Percentiles rank a stretch among this genome's conserved stretches.
Evolutionary conservation across 1,284 basidiomycete genomes (phyloP).

Genomic region (Exobasidium rhododendri): DNA sequence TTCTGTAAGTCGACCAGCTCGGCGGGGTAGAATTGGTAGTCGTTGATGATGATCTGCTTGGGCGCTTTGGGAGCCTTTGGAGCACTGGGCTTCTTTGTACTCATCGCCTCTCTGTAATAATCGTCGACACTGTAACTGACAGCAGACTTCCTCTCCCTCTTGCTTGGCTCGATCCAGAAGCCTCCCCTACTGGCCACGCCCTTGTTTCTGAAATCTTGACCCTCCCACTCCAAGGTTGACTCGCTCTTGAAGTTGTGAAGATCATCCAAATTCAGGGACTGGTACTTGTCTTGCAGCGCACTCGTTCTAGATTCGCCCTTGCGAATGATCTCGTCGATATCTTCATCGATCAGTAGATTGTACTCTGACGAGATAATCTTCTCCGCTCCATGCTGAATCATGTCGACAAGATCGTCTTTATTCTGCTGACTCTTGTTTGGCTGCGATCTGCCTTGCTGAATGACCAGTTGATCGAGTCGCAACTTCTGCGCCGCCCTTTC

Average conservation of each 20-base stretch:
- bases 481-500: constrained; percentile 96
- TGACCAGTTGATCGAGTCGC: constrained; percentile 91
- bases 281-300: constrained; percentile 87
- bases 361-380: constrained; percentile 78
- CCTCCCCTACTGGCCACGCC: constrained; percentile 59
- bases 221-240: constrained; percentile 79
- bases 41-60: constrained; percentile 85
- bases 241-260: constrained; percentile 96
- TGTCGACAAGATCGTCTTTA: constrained; percentile 95
- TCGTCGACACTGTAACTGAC: constrained; percentile 80
- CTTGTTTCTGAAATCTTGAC: constrained; percentile 82
- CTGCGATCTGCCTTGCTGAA: constrained; percentile 81
- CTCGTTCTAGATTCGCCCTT: constrained; percentile 77
- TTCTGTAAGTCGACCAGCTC: constrained; percentile 80
- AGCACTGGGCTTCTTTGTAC: constrained; percentile 66
- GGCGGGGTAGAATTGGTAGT: constrained; percentile 95
- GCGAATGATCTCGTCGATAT: constrained; percentile 87
- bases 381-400: constrained; percentile 97
- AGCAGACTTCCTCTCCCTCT: constrained; percentile 78
- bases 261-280: constrained; percentile 87
- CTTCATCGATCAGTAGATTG: constrained; percentile 73
- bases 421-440: constrained; percentile 71
- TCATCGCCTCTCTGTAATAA: constrained; percentile 83
- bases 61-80: constrained; percentile 82
- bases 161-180: constrained; percentile 79